These are phyloP conservation scores for Ganoderma meredithae DNA, from an alignment of 1,284 basidiomycete species.

Conservation along the genomic window DNA sequence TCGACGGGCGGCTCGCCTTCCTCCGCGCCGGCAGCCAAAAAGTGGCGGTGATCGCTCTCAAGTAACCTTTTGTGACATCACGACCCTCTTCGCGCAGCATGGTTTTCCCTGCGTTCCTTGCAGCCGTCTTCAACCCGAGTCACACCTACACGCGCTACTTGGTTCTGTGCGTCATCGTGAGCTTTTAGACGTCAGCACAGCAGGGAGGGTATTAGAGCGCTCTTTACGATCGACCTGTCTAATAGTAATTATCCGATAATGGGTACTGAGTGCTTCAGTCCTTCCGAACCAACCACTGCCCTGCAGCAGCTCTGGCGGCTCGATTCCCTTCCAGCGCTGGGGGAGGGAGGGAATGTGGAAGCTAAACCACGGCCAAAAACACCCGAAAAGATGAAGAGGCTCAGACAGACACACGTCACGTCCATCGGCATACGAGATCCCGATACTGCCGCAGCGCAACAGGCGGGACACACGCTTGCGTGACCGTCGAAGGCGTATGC, in stretches of 20 bases:
- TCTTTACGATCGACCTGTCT: conserved; percentile 5
- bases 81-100: neutral
- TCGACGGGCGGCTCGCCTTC: conserved; percentile 72
- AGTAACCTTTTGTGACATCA: neutral
- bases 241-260: conserved; percentile 13
- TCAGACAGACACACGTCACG: neutral
- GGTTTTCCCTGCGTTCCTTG: neutral
- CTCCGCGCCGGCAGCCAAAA: conserved; percentile 82
- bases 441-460: neutral
- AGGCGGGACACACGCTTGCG: neutral
- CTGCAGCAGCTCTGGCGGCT: conserved; percentile 1
- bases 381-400: neutral
- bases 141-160: neutral
- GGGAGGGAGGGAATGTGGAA: neutral
- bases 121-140: neutral
- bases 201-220: neutral
- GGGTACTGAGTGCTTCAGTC: neutral
- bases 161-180: neutral
- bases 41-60: conserved; percentile 62
- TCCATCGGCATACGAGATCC: neutral
- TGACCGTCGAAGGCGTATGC: neutral
- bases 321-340: neutral
- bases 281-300: conserved; percentile 3
- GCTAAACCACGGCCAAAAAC: neutral
- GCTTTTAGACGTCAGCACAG: neutral